phyloP scores from a whole-genome alignment of 345 rosid species.

The Eucalyptus pauciflora region DNA sequence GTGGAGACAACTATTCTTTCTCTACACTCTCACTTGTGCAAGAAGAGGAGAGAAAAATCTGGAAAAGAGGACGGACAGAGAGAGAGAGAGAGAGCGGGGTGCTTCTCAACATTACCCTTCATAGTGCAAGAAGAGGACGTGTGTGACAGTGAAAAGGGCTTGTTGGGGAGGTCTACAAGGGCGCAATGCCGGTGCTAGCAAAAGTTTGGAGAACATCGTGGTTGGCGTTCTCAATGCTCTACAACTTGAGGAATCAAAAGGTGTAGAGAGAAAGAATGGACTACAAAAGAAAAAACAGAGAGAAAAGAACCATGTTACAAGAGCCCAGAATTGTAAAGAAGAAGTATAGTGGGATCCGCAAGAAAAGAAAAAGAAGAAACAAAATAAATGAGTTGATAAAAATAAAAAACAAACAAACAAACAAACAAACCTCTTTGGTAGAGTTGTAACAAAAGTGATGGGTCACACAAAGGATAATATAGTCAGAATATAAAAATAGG shows the following conservation, averaged over 20 bases:
- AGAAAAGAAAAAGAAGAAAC: neutral
- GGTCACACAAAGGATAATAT: too few relatives aligned
- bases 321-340: neutral
- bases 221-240: neutral
- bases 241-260: neutral
- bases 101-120: neutral
- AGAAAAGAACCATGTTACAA: neutral
- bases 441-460: neutral
- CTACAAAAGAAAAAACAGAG: neutral
- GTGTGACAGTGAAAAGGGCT: neutral
- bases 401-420: too few relatives aligned
- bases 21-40: neutral
- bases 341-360: neutral
- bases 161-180: neutral
- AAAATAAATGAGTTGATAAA: neutral
- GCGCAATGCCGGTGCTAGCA: neutral
- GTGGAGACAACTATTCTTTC: neutral
- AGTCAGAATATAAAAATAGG: too few relatives aligned
- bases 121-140: neutral
- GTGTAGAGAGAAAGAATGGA: neutral
- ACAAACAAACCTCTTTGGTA: neutral
- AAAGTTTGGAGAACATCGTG: neutral
- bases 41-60: neutral
- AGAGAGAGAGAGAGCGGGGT: neutral
- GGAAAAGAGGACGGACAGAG: neutral